Conservation (phyloP, 495 filamentous ascomycete genomes). For the Xylaria venustula region DNA sequence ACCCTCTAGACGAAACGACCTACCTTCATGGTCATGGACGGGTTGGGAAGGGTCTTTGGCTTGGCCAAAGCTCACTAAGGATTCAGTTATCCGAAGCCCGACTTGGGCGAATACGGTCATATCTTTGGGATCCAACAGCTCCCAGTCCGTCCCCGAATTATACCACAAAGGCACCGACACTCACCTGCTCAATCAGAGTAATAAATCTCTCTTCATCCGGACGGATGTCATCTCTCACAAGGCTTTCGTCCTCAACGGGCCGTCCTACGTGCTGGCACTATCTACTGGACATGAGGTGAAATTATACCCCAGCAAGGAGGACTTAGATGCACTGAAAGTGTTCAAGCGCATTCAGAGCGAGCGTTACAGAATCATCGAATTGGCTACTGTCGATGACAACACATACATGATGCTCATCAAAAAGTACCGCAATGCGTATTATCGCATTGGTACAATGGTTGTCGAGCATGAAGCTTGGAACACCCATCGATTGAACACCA, state of each 20-base stretch:
- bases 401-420: slow-evolving; percentile 7
- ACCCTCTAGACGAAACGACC: slow-evolving; percentile 18
- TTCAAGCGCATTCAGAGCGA: slow-evolving; percentile 2
- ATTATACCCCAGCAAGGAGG: slow-evolving; percentile 2
- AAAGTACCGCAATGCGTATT: not conserved
- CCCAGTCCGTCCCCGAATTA: not conserved
- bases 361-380: not conserved
- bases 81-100: not conserved
- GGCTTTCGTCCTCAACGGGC: not conserved
- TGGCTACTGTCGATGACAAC: not conserved
- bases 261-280: not conserved
- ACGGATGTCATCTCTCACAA: not conserved
- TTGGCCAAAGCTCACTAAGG: not conserved
- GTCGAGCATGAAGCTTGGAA: too few relatives aligned
- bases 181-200: not conserved
- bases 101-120: not conserved
- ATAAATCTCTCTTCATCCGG: slow-evolving; percentile 6
- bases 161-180: slow-evolving; percentile 3
- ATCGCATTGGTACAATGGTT: slow-evolving; percentile 4
- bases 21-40: slow-evolving; percentile 29
- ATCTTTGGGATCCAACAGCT: not conserved
- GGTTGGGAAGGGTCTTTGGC: slow-evolving; percentile 18
- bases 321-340: not conserved
- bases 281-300: not conserved
- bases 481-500: too few relatives aligned